phyloP scores from a whole-genome alignment of 768 basidiomycete species.

The Harrya chromipes region DNA sequence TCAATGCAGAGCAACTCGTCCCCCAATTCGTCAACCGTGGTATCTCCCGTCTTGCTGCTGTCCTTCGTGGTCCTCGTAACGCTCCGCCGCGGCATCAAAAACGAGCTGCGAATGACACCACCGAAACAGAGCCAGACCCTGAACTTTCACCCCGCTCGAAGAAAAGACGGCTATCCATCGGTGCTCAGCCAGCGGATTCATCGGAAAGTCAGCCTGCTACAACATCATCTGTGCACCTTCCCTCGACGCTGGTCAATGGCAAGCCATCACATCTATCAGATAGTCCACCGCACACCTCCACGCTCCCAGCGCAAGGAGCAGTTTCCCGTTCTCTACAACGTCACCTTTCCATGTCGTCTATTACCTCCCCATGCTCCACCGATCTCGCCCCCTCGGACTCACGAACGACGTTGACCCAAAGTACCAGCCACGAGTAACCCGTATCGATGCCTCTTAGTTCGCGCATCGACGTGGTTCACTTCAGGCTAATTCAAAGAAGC shows the following conservation, averaged over 20 bases:
- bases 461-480: no score
- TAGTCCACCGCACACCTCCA: not conserved
- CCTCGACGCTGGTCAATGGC: conserved; percentile 27
- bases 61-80: conserved; percentile 8
- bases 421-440: conserved; percentile 12
- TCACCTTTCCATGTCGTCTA: conserved; percentile 25
- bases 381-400: conserved; percentile 20
- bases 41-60: conserved; percentile 16
- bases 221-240: conserved; percentile 2
- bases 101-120: conserved; percentile 13
- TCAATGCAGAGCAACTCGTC: conserved; percentile 30
- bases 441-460: not conserved
- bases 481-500: not conserved
- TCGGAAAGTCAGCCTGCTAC: conserved; percentile 5
- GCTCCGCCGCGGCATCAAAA: conserved; percentile 19
- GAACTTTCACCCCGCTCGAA: conserved; percentile 23
- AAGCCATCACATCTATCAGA: conserved; percentile 26
- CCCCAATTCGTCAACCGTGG: conserved; percentile 25
- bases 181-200: not conserved
- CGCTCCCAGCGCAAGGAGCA: conserved; percentile 8
- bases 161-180: conserved; percentile 23
- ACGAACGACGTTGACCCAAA: conserved; percentile 19
- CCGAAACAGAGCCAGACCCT: conserved; percentile 6
- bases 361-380: conserved; percentile 10
- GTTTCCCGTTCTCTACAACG: conserved; percentile 25